Percentiles rank a stretch among this genome's conserved stretches.
Conservation (phyloP, 305 asterid species). For the Solanum hybrid region DNA sequence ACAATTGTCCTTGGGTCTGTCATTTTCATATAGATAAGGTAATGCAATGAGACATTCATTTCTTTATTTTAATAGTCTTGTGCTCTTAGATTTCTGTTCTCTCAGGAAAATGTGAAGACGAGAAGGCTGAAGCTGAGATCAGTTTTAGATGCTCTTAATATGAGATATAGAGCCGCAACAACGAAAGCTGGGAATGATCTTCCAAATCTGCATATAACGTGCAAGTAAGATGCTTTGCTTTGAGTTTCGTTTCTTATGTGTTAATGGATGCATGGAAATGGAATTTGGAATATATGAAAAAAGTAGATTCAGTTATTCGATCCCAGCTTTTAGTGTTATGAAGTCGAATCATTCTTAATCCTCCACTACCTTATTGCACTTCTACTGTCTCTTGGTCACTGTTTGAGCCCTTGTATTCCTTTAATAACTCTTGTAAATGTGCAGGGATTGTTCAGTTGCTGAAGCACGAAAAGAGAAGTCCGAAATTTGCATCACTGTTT, state of each 20-base stretch:
- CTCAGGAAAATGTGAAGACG: slow-evolving; percentile 58
- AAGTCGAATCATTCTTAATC: background rate
- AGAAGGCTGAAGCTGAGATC: slow-evolving; percentile 40
- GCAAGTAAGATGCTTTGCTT: slow-evolving; percentile 40
- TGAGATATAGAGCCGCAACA: slow-evolving; percentile 27
- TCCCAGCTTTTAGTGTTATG: background rate
- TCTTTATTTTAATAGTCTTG: background rate
- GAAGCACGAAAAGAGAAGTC: slow-evolving; percentile 20
- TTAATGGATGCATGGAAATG: slow-evolving; percentile 4
- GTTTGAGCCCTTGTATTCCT: background rate
- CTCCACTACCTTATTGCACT: background rate
- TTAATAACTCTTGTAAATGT: slow-evolving; percentile 21
- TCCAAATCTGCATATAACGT: slow-evolving; percentile 46
- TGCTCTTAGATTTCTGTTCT: slow-evolving; percentile 4
- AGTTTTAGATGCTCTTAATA: slow-evolving; percentile 44
- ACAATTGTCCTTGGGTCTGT: slow-evolving; percentile 53
- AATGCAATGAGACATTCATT: slow-evolving; percentile 14
- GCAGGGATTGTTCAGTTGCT: slow-evolving; percentile 52
- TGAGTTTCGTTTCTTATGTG: background rate
- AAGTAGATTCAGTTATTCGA: background rate
- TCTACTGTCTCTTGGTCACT: background rate
- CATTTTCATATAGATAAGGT: slow-evolving; percentile 82
- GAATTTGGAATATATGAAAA: background rate
- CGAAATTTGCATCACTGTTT: slow-evolving; percentile 51
- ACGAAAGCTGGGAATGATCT: slow-evolving; percentile 34